Conservation (phyloP, 31 red algal species). For the Bonnemaisonia californica region DNA sequence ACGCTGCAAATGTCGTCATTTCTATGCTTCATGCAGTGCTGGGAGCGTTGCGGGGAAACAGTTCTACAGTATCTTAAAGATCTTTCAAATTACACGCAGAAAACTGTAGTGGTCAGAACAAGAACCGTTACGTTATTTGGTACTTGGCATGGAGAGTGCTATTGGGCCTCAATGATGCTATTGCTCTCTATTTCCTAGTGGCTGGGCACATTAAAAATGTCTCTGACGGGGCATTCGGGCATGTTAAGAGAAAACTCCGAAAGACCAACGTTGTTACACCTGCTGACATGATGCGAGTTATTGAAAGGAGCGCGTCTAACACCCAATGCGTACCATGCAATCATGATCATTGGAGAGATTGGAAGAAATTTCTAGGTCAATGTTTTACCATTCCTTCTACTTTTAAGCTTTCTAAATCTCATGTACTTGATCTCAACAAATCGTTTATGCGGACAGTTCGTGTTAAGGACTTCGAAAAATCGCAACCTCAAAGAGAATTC, state of each 20-base stretch:
- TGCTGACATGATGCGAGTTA: conserved; percentile 22
- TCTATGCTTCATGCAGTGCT: background rate
- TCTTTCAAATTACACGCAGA: background rate
- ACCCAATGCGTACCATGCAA: background rate
- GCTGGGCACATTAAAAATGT: conserved; percentile 35
- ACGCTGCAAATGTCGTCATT: background rate
- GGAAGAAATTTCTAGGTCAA: background rate
- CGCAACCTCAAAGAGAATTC: too few relatives aligned
- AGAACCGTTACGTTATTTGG: conserved; percentile 26
- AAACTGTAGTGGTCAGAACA: conserved; percentile 40
- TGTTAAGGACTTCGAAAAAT: too few relatives aligned
- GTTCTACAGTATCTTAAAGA: too few relatives aligned
- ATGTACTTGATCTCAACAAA: too few relatives aligned
- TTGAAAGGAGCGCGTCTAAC: background rate
- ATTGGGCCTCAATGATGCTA: too few relatives aligned
- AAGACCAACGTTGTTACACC: conserved; percentile 11
- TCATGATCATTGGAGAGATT: conserved; percentile 9
- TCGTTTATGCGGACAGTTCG: too few relatives aligned
- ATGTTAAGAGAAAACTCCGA: background rate
- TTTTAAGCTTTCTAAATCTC: conserved; percentile 33
- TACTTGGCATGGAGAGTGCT: conserved; percentile 6
- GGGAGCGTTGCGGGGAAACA: too few relatives aligned
- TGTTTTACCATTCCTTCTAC: conserved; percentile 1
- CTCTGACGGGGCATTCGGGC: conserved; percentile 5
- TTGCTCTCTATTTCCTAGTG: conserved; percentile 26